Evolutionary conservation across 2,329 filamentous ascomycete species (phyloP).

Genomic region (Triangularia verruculosa): DNA sequence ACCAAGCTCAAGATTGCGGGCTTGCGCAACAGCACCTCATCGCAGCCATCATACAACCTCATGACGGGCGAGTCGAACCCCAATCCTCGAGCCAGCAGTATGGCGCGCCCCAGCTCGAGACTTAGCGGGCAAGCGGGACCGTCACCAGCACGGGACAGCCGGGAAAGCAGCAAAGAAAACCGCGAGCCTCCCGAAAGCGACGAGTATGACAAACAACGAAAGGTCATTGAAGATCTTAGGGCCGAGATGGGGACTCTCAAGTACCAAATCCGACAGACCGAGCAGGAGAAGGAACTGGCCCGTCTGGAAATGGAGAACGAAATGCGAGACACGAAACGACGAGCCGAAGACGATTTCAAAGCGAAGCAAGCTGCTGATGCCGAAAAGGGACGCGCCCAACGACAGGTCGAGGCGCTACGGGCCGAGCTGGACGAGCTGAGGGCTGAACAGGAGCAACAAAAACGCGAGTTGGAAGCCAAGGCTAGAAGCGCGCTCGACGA

Average conservation of each 20-base stretch:
- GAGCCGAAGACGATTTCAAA: slow-evolving; percentile 83
- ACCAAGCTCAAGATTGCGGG: slow-evolving; percentile 26
- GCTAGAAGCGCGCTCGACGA: slow-evolving; percentile 71
- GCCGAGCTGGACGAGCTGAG: slow-evolving; percentile 52
- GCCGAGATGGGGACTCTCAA: slow-evolving; percentile 84
- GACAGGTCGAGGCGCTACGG: slow-evolving; percentile 49
- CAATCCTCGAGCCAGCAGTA: slow-evolving; percentile 13
- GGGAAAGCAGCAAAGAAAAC: slow-evolving; percentile 59
- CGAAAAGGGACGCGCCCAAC: slow-evolving; percentile 48
- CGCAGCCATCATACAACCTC: slow-evolving; percentile 39
- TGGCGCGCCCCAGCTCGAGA: slow-evolving; percentile 27
- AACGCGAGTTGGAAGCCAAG: slow-evolving; percentile 64
- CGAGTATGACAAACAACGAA: slow-evolving; percentile 56
- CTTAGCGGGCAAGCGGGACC: slow-evolving; percentile 23
- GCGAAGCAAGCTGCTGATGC: slow-evolving; percentile 58
- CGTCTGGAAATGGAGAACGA: slow-evolving; percentile 79
- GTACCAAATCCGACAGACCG: slow-evolving; percentile 82
- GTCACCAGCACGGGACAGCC: slow-evolving; percentile 43
- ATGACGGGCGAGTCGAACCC: slow-evolving; percentile 35
- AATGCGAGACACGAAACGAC: slow-evolving; percentile 72
- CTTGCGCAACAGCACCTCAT: slow-evolving; percentile 29
- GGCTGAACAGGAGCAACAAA: slow-evolving; percentile 51
- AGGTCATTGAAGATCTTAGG: slow-evolving; percentile 72
- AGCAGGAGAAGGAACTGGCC: slow-evolving; percentile 81
- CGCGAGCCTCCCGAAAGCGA: slow-evolving; percentile 57